Evolutionary conservation across 1,284 basidiomycete species (phyloP).

Genomic region (Volvariella volvacea): DNA sequence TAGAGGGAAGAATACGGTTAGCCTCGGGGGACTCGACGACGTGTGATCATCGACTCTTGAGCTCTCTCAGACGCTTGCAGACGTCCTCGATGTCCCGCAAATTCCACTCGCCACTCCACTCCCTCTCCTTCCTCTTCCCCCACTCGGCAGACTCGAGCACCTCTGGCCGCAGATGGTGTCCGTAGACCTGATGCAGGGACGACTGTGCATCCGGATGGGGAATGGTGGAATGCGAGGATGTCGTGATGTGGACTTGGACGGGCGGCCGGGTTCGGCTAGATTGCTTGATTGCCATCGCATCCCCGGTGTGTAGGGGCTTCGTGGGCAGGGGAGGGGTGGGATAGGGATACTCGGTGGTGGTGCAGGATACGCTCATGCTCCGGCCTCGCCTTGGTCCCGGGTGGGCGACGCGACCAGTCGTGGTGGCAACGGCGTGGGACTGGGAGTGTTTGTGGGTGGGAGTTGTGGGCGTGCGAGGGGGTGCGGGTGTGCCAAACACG

Average conservation of each 20-base stretch:
- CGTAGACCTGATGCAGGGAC: background rate
- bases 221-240: background rate
- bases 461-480: slow-evolving; percentile 7
- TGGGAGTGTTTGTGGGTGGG: slow-evolving; percentile 5
- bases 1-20: too few relatives aligned
- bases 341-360: slow-evolving; percentile 7
- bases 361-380: slow-evolving; percentile 3
- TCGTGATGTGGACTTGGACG: slow-evolving; percentile 1
- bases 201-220: background rate
- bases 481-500: slow-evolving; percentile 25
- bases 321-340: slow-evolving; percentile 1
- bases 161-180: background rate
- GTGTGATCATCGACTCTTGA: slow-evolving; percentile 13
- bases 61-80: slow-evolving; percentile 21
- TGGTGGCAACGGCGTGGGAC: slow-evolving; percentile 1
- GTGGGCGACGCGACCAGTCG: slow-evolving; percentile 7
- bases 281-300: too few relatives aligned
- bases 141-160: background rate
- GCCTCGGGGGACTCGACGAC: background rate
- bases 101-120: slow-evolving; percentile 33
- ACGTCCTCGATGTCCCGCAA: slow-evolving; percentile 25
- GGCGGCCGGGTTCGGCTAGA: slow-evolving; percentile 11
- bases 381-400: slow-evolving; percentile 5
- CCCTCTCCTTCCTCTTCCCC: slow-evolving; percentile 19
- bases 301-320: background rate